phyloP scores from a whole-genome alignment of 371 early-diverging fungal genomes.

The Blakeslea trispora region DNA sequence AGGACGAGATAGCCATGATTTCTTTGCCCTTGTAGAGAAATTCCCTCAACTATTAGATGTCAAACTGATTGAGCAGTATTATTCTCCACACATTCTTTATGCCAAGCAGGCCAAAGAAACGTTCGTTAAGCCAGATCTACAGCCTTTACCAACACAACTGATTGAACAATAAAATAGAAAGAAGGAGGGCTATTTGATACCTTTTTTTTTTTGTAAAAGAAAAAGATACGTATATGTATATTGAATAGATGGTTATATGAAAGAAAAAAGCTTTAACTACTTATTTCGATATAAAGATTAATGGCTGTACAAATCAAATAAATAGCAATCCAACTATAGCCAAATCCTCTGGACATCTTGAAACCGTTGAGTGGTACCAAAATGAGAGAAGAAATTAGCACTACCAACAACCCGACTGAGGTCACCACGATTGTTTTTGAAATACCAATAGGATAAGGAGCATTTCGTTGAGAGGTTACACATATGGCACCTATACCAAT shows the following conservation, averaged over 20 bases:
- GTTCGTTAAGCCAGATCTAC: constrained; percentile 49
- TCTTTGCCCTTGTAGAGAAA: constrained; percentile 52
- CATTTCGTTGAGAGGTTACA: constrained; percentile 48
- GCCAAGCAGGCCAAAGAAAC: constrained; percentile 39
- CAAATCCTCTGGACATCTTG: constrained; percentile 51
- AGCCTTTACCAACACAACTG: constrained; percentile 36
- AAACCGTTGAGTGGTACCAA: constrained; percentile 59
- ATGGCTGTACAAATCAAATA: constrained; percentile 55
- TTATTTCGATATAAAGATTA: constrained; percentile 55
- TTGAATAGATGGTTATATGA: background rate
- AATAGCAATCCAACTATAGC: constrained; percentile 52
- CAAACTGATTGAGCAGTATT: constrained; percentile 47
- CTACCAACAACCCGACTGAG: constrained; percentile 47
- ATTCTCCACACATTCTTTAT: constrained; percentile 44
- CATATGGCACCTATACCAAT: constrained; percentile 70
- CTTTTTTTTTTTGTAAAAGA: too few relatives aligned
- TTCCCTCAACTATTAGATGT: constrained; percentile 50
- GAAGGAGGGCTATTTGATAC: too few relatives aligned
- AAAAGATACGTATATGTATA: too few relatives aligned
- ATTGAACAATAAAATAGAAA: background rate
- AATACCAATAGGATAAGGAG: constrained; percentile 49
- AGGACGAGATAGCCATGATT: constrained; percentile 42
- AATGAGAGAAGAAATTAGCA: constrained; percentile 48
- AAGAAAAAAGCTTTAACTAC: constrained; percentile 9
- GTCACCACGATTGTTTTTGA: constrained; percentile 60